Percentiles rank a stretch among this genome's conserved stretches.
These are phyloP conservation scores for Diacronema lutheri DNA, from an alignment of 78 protist species.

Conservation along the genomic window DNA sequence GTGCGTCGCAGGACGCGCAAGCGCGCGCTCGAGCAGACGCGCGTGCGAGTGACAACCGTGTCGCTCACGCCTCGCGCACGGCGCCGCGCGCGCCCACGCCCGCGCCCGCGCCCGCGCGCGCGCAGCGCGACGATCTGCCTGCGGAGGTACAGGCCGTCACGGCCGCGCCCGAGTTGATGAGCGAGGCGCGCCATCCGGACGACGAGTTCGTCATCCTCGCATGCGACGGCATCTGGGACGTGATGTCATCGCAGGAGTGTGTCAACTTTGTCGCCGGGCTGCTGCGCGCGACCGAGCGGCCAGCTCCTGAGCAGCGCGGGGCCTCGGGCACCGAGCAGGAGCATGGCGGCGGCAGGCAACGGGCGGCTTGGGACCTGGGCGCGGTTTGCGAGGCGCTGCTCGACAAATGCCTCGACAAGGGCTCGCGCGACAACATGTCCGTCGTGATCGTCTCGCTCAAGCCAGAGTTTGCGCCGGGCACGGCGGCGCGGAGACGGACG, in stretches of 20 bases:
- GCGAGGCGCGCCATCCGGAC: neutral
- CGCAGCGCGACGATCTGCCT: neutral
- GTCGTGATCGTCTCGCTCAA: neutral
- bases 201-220: constrained; percentile 76
- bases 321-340: neutral
- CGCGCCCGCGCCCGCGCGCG: too few relatives aligned
- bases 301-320: too few relatives aligned
- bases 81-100: too few relatives aligned
- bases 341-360: neutral
- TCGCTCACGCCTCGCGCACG: too few relatives aligned
- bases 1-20: too few relatives aligned
- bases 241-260: constrained; percentile 68
- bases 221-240: constrained; percentile 93
- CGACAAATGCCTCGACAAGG: neutral
- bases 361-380: constrained; percentile 5
- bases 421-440: constrained; percentile 15
- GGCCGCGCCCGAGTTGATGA: neutral
- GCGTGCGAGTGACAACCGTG: too few relatives aligned
- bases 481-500: too few relatives aligned
- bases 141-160: neutral
- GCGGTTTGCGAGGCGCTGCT: neutral
- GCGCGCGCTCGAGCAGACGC: too few relatives aligned
- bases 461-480: neutral
- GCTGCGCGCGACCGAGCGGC: too few relatives aligned
- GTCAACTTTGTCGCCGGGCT: constrained; percentile 47